Evolutionary conservation across 352 stramenopile genomes (phyloP), one percentile per base, ranked within the genome.

Genomic region (Albugo candida): DNA sequence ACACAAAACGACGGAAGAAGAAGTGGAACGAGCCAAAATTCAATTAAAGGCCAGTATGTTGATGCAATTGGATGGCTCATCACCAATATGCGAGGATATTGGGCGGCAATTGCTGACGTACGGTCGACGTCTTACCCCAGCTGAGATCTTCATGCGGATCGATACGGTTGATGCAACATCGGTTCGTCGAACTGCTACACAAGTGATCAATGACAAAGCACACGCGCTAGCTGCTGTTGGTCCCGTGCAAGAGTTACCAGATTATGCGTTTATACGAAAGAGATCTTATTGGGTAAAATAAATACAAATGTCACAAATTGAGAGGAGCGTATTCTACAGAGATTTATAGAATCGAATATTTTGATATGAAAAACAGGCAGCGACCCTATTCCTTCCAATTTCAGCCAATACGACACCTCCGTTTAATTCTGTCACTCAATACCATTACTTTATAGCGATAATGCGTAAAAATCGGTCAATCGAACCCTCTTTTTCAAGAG

Each of bases 211-310:
- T 67, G 94, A 99, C 68, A 93, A 99, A 78, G 95, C 99, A 61
- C 92, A 98, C 79, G 95, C 95, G 31, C 72, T 99, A 40, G 92
- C 95, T 35, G 95, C 94, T 44, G 84, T 98, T 17, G 96, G 96
- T 43, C 93, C 94, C 52, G 95, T 99, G 59, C 81, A 99, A 70
- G 94, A 98, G 64, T 73, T 99, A 63, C 95, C 95, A 37, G 94
- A 98, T 69, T 99, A 99, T 87, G 98, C 97, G 69, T 99, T 96
- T 73, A 97, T 99, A 71, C 87, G 96, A 70, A 82, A 93, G 67
- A 84, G 96, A 63, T 97, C 94, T 48, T 99, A 97, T 91, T 99
- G 94, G 93, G 24, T 31, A 31, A 31, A 31, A 31, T 31, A 31
- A 31, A 8, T 8, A 31, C 24, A 31, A 31, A 8, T 8, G 3